Evolutionary conservation across 2,329 filamentous ascomycete genomes (phyloP).

Genomic region (Incumbomyces lentus): DNA sequence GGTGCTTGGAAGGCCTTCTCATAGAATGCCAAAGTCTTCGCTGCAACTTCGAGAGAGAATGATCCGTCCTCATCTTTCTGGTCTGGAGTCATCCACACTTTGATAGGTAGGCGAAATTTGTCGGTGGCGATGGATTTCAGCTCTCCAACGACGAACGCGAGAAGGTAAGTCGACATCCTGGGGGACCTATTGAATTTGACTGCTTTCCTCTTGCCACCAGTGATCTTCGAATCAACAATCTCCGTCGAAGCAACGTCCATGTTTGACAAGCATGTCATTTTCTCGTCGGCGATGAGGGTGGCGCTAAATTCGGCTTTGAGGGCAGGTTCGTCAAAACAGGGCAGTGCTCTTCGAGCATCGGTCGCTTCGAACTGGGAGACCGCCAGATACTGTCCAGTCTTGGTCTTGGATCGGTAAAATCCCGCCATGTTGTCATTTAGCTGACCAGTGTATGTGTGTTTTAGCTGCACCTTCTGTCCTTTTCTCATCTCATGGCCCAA

Average conservation of each 20-base stretch:
- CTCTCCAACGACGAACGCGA: slow-evolving; percentile 89
- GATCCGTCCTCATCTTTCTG: slow-evolving; percentile 82
- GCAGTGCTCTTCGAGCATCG: slow-evolving; percentile 83
- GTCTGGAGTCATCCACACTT: slow-evolving; percentile 87
- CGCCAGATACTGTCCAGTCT: slow-evolving; percentile 71
- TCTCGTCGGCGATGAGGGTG: slow-evolving; percentile 80
- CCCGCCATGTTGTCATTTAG: slow-evolving; percentile 95
- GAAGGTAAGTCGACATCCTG: slow-evolving; percentile 88
- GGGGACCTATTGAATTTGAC: slow-evolving; percentile 89
- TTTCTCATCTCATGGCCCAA: slow-evolving; percentile 64
- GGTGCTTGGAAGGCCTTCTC: slow-evolving; percentile 84
- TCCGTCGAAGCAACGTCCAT: slow-evolving; percentile 85
- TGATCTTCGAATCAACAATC: slow-evolving; percentile 55
- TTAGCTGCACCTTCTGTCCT: slow-evolving; percentile 66
- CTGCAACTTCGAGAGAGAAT: slow-evolving; percentile 83
- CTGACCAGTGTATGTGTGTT: slow-evolving; percentile 65
- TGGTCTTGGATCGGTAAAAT: slow-evolving; percentile 87
- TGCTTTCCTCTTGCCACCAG: slow-evolving; percentile 60
- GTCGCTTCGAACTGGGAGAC: slow-evolving; percentile 96
- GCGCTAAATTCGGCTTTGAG: slow-evolving; percentile 89
- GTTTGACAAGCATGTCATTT: slow-evolving; percentile 86
- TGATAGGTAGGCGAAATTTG: slow-evolving; percentile 79
- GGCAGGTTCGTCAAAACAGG: slow-evolving; percentile 91
- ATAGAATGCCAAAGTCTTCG: slow-evolving; percentile 84
- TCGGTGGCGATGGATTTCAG: slow-evolving; percentile 90